Base-by-base conservation (phyloP, 2,329 filamentous ascomycete species). In the Alternaria dauci region DNA sequence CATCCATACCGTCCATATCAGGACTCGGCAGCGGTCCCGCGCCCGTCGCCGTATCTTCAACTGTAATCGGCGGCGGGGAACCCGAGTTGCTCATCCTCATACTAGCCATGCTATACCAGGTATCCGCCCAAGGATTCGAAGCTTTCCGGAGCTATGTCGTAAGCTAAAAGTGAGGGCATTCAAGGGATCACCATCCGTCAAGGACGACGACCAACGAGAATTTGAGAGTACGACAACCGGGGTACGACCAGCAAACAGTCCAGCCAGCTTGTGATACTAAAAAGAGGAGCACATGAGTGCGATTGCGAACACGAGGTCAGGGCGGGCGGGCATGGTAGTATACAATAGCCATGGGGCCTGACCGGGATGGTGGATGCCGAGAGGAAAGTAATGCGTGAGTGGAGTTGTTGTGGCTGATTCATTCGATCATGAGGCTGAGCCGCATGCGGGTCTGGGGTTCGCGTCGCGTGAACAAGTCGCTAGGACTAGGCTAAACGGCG, bases 21-120 rank as follows among this genome's bases (percentile, higher is more conserved):
- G 67, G 65, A 23, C 69, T 73, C 51, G 67, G 71, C 39, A 62
- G 55, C 36, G 68, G 68, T 36, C 63, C 64, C 23, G 65, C 62
- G 5, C 65, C 67, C 52, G 67, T 67, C 46, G 68, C 70, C 34
- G 72, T 76, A 52, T 78, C 76, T 63, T 78, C 73, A 3, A 79
- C 65, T 26, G 69, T 74, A 47, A 78, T 78, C 43, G 75, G 72
- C 18, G 77, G 76, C 16, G 71, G 71, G 36, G 74, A 66, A 55
- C 26, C 25, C 7, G 63, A 63, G 41, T 67, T 65, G 26, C 62
- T 59, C 18, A 42, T 61, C 23, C 30, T 38, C 28, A 55, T 41
- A 25, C 43, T 43, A 41, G 55, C 44, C 63, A 59, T 66, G 11
- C 8, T 61, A 32, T 34, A 25, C 30, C 34, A 46, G 28, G 50